phyloP scores from a whole-genome alignment of 352 stramenopile species.

The Pythium diclinum region DNA sequence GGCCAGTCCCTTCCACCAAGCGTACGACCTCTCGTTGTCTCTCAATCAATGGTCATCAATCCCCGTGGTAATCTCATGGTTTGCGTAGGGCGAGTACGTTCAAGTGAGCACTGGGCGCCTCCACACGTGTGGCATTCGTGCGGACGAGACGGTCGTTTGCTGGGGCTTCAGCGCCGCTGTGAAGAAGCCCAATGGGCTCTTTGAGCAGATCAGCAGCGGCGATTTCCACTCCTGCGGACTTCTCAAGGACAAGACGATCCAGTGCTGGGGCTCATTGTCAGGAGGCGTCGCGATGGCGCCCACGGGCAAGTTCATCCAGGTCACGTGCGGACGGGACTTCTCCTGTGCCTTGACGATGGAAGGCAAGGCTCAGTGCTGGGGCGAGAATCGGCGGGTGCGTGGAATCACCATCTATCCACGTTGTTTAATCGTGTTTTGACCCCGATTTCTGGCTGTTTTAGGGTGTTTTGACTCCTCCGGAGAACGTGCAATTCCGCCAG shows the following conservation, averaged over 20 bases:
- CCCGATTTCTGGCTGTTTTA: constrained; percentile 14
- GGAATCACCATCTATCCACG: constrained; percentile 7
- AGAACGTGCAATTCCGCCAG: constrained; percentile 44
- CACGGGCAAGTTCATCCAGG: constrained; percentile 64
- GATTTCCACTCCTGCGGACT: constrained; percentile 80
- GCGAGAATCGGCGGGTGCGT: constrained; percentile 55
- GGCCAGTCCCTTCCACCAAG: constrained; percentile 50
- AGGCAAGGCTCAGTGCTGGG: constrained; percentile 56
- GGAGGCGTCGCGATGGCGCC: constrained; percentile 38
- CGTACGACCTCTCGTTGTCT: constrained; percentile 12
- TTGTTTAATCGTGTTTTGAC: background rate
- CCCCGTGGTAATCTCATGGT: too few species aligned
- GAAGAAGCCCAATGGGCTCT: constrained; percentile 56
- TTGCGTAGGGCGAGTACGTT: constrained; percentile 56
- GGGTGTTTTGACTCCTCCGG: constrained; percentile 49
- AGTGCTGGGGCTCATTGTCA: constrained; percentile 61
- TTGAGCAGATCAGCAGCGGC: constrained; percentile 79
- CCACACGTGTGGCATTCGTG: constrained; percentile 70
- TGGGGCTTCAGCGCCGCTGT: constrained; percentile 60
- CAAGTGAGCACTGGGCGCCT: constrained; percentile 73
- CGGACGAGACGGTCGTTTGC: constrained; percentile 77
- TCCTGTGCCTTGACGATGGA: constrained; percentile 55
- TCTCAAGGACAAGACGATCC: constrained; percentile 71
- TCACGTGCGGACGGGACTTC: constrained; percentile 71
- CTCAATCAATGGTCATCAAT: too few species aligned